Base-by-base conservation (phyloP, 2,329 filamentous ascomycete species). In the Arthrobotrys conoides region DNA sequence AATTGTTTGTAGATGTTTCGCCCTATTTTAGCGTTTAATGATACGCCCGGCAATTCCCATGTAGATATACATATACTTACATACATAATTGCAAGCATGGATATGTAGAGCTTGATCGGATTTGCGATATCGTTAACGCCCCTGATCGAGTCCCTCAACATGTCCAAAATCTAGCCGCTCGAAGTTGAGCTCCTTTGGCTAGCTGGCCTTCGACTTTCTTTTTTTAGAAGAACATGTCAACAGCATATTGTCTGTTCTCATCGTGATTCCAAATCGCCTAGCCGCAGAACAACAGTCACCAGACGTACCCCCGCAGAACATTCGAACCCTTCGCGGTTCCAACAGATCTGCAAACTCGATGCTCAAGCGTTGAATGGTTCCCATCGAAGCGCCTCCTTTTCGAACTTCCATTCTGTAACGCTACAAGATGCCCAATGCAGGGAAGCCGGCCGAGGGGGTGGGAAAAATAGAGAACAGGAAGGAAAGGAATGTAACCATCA, bases 401-500 rank as follows among this genome's bases (percentile, higher is more conserved):
- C n/a, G n/a, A n/a, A n/a, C n/a, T n/a, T 49, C 22, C 51, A 64
- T 71, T 64, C 57, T 46, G 41, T 49, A 18, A 55, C 41, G 55
- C 67, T 44, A 16, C 67, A 30, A 10, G 51, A 24, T 46, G 12
- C 36, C 18, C 16, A 27, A 46, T 70, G 41, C 27, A 59, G 22
- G 33, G 27, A 30, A 48, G n/a, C 5, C 38, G 38, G 5, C 36
- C 36, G 36, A 18, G 41, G 44, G n/a, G 44, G 2, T 9, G 44
- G 41, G 14, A 49, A 24, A 68, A 68, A 55, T 18, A 55, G n/a
- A 55, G 51, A 14, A 36, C n/a, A 55, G 20, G 41, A 59, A 48
- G 33, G 27, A 44, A 67, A 53, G 44, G 38, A 53, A 53, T 44
- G 33, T 41, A 55, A 76, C 65, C 67, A 63, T 78, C 75, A 78